A percentile compares a stretch with the other conserved stretches of the same genome.
These are phyloP conservation scores for Hirschfeldia incana DNA, from an alignment of 345 rosid genomes.

Conservation along the genomic window DNA sequence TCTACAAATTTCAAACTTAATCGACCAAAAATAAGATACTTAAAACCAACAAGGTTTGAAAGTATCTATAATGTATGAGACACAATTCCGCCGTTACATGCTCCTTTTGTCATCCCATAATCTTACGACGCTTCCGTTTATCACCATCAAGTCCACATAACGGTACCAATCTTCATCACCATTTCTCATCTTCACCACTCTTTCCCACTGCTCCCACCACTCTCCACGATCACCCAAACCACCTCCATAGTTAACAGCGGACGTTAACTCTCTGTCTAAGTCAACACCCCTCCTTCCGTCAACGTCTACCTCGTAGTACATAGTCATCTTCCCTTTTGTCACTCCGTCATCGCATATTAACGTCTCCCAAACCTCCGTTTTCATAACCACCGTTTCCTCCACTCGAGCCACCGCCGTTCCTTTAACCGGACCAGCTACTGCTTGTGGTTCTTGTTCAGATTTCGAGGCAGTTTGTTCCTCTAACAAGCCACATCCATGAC, in stretches of 20 bases:
- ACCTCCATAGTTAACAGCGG: slow-evolving; percentile 16
- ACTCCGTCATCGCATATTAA: slow-evolving; percentile 28
- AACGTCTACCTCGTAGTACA: slow-evolving; percentile 23
- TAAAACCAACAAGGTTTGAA: neutral
- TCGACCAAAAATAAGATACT: neutral
- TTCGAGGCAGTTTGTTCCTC: neutral
- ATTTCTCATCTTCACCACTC: slow-evolving; percentile 46
- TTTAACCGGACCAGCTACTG: neutral
- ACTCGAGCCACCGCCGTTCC: neutral
- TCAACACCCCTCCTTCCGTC: slow-evolving; percentile 16
- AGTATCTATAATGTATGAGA: neutral
- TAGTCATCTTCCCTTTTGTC: slow-evolving; percentile 37
- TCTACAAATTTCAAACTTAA: slow-evolving; percentile 29
- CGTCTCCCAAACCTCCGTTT: neutral
- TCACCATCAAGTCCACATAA: slow-evolving; percentile 49
- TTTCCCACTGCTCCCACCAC: slow-evolving; percentile 39
- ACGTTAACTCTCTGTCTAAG: slow-evolving; percentile 22
- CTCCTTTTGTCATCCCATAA: slow-evolving; percentile 60
- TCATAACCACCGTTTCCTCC: neutral
- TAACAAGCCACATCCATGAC: neutral
- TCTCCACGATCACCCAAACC: slow-evolving; percentile 18
- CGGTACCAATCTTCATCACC: slow-evolving; percentile 61
- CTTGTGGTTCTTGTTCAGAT: slow-evolving; percentile 1
- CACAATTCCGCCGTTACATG: slow-evolving; percentile 7
- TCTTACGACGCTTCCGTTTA: slow-evolving; percentile 71